A percentile compares a stretch with the other conserved stretches of the same genome.
Evolutionary conservation across 768 basidiomycete species (phyloP).

Genomic region (Hygrophorus pudorinus): DNA sequence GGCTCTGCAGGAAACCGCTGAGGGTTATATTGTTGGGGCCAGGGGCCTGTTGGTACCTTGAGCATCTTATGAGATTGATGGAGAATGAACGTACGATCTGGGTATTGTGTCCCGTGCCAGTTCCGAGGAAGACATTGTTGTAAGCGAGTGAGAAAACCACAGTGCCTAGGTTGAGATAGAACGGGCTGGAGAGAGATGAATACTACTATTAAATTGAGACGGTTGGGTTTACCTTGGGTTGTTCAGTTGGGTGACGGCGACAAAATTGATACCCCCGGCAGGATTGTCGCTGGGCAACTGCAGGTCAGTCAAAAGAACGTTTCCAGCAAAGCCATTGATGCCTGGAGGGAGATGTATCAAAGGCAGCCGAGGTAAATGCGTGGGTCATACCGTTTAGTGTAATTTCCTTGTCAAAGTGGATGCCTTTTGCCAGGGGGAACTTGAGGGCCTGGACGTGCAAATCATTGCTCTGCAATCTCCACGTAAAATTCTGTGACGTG

Average conservation of each 20-base stretch:
- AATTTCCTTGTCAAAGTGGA: slow-evolving; percentile 53
- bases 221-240: slow-evolving; percentile 41
- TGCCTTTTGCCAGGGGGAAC: slow-evolving; percentile 56
- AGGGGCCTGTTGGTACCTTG: slow-evolving; percentile 26
- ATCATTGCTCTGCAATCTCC: slow-evolving; percentile 48
- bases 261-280: slow-evolving; percentile 57
- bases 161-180: slow-evolving; percentile 59
- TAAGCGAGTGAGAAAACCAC: slow-evolving; percentile 55
- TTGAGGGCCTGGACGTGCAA: slow-evolving; percentile 55
- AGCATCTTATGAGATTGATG: slow-evolving; percentile 1
- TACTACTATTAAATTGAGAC: background rate
- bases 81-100: slow-evolving; percentile 32
- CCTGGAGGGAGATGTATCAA: slow-evolving; percentile 22
- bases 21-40: slow-evolving; percentile 52
- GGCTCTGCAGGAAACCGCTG: slow-evolving; percentile 43
- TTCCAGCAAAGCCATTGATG: slow-evolving; percentile 50
- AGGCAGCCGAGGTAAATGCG: background rate
- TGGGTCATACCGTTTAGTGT: slow-evolving; percentile 38
- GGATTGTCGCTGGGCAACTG: slow-evolving; percentile 60
- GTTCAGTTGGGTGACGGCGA: slow-evolving; percentile 41
- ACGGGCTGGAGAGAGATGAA: slow-evolving; percentile 36
- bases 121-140: slow-evolving; percentile 44
- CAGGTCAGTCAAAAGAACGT: slow-evolving; percentile 46
- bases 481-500: slow-evolving; percentile 57
- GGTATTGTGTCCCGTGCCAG: slow-evolving; percentile 42